A percentile compares a stretch with the other conserved stretches of the same genome.
These are phyloP conservation scores for Torulaspora delbrueckii DNA, from an alignment of 805 yeast species.

Conservation along the genomic window DNA sequence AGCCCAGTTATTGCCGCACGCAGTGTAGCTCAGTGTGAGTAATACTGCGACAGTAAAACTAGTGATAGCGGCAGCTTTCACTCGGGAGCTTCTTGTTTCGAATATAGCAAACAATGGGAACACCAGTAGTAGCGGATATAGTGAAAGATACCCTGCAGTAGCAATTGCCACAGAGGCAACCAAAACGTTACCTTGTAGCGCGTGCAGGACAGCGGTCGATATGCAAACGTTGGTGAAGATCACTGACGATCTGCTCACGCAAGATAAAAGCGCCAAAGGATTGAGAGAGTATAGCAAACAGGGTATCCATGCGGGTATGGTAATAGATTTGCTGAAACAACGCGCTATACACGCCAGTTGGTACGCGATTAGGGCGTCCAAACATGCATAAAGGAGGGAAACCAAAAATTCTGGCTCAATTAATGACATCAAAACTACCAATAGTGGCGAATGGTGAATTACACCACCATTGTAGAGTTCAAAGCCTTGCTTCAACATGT, in stretches of 20 bases:
- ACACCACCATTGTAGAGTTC: slow-evolving; percentile 81
- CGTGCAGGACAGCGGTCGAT: slow-evolving; percentile 43
- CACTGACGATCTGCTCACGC: slow-evolving; percentile 63
- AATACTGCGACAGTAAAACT: slow-evolving; percentile 19
- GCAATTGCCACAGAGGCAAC: slow-evolving; percentile 52
- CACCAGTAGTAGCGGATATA: slow-evolving; percentile 55
- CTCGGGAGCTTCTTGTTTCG: slow-evolving; percentile 5
- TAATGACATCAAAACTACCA: slow-evolving; percentile 42
- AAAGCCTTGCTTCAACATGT: slow-evolving; percentile 49
- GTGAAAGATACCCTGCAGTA: slow-evolving; percentile 57
- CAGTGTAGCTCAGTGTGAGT: slow-evolving; percentile 38
- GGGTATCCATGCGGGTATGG: slow-evolving; percentile 38
- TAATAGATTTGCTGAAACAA: slow-evolving; percentile 15
- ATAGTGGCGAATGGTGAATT: slow-evolving; percentile 77
- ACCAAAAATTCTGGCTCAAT: slow-evolving; percentile 10
- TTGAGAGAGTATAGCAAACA: slow-evolving; percentile 69
- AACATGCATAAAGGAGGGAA: slow-evolving; percentile 46
- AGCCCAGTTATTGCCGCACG: slow-evolving; percentile 38
- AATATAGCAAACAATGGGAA: slow-evolving; percentile 48
- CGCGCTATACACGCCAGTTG: slow-evolving; percentile 48
- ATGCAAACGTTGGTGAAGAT: slow-evolving; percentile 57
- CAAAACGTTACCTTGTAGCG: slow-evolving; percentile 39
- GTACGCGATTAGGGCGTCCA: slow-evolving; percentile 57
- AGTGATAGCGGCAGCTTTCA: neutral
- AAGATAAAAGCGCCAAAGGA: slow-evolving; percentile 69